A percentile compares a stretch with the other conserved stretches of the same genome.
Conservation (phyloP, 495 filamentous ascomycete species). For the Aspergillus indologenus region DNA sequence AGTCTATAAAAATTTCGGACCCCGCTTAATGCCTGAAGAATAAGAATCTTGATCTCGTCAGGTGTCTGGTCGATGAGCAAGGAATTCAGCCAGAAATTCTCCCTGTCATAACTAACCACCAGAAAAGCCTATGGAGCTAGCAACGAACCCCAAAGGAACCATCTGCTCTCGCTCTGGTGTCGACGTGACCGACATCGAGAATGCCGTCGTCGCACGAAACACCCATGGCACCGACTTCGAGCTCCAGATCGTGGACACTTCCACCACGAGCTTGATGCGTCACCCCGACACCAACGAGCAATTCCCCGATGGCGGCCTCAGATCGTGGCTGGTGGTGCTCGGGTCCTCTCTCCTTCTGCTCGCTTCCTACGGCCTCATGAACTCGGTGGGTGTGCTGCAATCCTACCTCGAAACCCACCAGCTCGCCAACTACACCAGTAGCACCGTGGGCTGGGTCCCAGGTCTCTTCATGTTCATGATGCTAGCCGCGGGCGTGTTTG, state of each 20-base stretch:
- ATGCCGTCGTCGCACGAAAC: not conserved
- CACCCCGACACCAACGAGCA: conserved; percentile 16
- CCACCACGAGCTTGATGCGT: not conserved
- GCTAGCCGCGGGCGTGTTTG: conserved; percentile 58
- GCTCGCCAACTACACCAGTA: conserved; percentile 50
- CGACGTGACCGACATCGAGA: not conserved
- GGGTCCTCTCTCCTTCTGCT: conserved; percentile 62
- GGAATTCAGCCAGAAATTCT: no score
- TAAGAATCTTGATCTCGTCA: no score
- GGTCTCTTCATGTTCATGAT: conserved; percentile 61
- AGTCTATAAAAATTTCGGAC: not conserved
- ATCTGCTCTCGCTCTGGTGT: not conserved
- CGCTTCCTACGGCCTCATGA: conserved; percentile 60
- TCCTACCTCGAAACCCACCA: conserved; percentile 60
- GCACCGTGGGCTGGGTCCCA: conserved; percentile 64
- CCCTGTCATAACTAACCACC: no score
- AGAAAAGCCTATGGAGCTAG: not conserved
- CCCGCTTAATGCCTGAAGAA: not conserved
- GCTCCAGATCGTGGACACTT: not conserved
- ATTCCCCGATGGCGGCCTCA: conserved; percentile 60
- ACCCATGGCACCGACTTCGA: not conserved
- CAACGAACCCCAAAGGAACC: not conserved
- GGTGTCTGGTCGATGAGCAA: no score
- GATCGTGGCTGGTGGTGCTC: conserved; percentile 62
- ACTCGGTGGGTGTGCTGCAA: conserved; percentile 61